These are phyloP conservation scores for Oryza punctata DNA, from an alignment of 176 grass and related monocot species.

Conservation along the genomic window DNA sequence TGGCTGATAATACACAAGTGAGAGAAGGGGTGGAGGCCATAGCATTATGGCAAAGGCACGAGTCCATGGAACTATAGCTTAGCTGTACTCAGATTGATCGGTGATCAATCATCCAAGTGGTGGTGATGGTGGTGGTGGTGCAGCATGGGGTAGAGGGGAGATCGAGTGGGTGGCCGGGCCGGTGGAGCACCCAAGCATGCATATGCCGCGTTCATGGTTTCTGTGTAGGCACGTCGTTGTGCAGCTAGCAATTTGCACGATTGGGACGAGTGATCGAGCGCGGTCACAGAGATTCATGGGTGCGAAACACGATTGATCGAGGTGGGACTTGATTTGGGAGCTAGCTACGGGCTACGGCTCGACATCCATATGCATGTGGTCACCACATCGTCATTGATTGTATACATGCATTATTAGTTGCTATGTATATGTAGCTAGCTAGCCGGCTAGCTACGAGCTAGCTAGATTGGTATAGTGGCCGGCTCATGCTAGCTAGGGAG, in stretches of 20 bases:
- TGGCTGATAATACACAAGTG: neutral
- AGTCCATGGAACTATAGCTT: neutral
- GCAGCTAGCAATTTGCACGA: neutral
- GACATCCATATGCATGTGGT: neutral
- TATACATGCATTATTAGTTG: neutral
- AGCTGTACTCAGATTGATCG: neutral
- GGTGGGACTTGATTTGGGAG: constrained; percentile 18
- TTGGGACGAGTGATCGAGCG: neutral
- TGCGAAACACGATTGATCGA: neutral
- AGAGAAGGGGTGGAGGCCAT: no score
- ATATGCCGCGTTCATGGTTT: neutral
- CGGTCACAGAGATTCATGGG: neutral
- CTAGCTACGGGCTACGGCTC: neutral
- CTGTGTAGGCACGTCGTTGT: neutral
- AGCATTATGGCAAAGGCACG: neutral
- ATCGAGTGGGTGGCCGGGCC: neutral
- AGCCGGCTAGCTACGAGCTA: neutral
- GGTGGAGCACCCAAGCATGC: neutral
- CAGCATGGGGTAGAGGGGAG: neutral
- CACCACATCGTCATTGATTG: constrained; percentile 2
- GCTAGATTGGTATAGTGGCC: neutral
- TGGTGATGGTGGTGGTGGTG: neutral
- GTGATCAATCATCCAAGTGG: neutral
- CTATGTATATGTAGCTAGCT: neutral
- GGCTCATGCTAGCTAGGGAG: neutral